Percentiles rank a stretch among this genome's conserved stretches.
Conservation (phyloP, 2,329 filamentous ascomycete species). For the Aspergillus proliferans region DNA sequence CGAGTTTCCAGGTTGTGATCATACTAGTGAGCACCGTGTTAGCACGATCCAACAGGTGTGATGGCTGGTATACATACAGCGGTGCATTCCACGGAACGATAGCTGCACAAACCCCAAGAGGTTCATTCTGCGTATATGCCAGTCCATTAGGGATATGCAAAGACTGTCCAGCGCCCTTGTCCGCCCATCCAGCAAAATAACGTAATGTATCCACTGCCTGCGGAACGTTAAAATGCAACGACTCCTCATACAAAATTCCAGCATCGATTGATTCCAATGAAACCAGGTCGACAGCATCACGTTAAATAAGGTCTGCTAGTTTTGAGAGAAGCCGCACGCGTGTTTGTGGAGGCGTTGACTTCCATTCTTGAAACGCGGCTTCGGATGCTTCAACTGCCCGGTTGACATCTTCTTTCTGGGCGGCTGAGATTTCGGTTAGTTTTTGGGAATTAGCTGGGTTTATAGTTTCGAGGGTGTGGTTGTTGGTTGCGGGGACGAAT, state of each 20-base stretch:
- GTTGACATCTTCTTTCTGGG: conserved; percentile 19
- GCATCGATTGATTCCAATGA: conserved; percentile 22
- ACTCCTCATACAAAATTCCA: conserved; percentile 18
- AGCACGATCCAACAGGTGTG: too few species aligned
- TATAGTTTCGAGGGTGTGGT: conserved; percentile 13
- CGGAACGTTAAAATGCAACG: conserved; percentile 18
- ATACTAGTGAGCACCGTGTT: conserved; percentile 9
- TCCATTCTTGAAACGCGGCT: conserved; percentile 19
- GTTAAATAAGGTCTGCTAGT: conserved; percentile 23
- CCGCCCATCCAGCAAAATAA: conserved; percentile 26
- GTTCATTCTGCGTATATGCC: conserved; percentile 20
- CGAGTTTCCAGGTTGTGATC: conserved; percentile 46
- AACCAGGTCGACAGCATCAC: conserved; percentile 19
- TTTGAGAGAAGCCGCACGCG: conserved; percentile 17
- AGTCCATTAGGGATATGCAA: conserved; percentile 18
- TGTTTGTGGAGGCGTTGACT: conserved; percentile 11
- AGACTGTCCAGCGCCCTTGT: conserved; percentile 22
- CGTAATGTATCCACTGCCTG: conserved; percentile 16
- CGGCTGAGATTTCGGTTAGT: conserved; percentile 19
- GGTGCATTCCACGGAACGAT: conserved; percentile 28
- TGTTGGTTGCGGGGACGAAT: conserved; percentile 16
- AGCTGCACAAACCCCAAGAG: conserved; percentile 22
- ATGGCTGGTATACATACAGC: conserved; percentile 11
- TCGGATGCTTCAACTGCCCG: conserved; percentile 15
- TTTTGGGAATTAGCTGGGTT: conserved; percentile 19